These are phyloP conservation scores for Lagerstroemia speciosa DNA, from an alignment of 345 rosid genomes.

Conservation along the genomic window DNA sequence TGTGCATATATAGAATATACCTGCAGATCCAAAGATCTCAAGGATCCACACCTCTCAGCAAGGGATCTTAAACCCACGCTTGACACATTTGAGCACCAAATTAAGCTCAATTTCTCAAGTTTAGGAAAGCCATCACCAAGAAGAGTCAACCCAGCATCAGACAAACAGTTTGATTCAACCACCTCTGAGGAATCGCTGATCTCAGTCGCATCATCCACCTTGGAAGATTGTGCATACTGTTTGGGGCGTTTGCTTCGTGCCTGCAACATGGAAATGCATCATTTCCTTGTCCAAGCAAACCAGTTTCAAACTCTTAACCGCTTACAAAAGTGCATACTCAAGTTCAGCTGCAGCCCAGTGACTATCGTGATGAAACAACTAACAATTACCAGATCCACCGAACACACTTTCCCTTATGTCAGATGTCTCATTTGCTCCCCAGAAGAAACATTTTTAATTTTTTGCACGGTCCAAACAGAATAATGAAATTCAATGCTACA, in stretches of 20 bases:
- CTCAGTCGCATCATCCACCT: conserved; percentile 17
- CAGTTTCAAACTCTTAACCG: background rate
- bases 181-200: conserved; percentile 25
- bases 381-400: background rate
- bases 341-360: background rate
- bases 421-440: no score
- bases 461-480: no score
- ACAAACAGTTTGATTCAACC: conserved; percentile 38
- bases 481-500: background rate
- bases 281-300: background rate
- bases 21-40: conserved; percentile 80
- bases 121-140: conserved; percentile 59
- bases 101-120: conserved; percentile 67
- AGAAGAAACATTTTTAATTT: no score
- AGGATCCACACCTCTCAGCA: conserved; percentile 47
- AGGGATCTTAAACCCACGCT: conserved; percentile 56
- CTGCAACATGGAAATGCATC: conserved; percentile 13
- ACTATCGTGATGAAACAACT: background rate
- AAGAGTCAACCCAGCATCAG: conserved; percentile 60
- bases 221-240: conserved; percentile 21
- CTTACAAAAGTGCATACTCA: background rate
- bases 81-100: conserved; percentile 78
- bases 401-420: background rate
- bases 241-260: conserved; percentile 33
- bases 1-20: conserved; percentile 17